Conservation (phyloP, 345 rosid genomes). For the Arabidopsis thaliana region TAIR10.1 NC_003071.7:15943001-15943500, state of each 20-base stretch:
- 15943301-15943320: background rate
- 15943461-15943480: background rate
- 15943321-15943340: constrained; percentile 1
- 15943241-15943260: constrained; percentile 20
- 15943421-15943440: constrained; percentile 1
- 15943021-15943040: too few species aligned
- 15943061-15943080: constrained; percentile 24
- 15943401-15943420: background rate
- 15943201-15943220: background rate
- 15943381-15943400: background rate
- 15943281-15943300: constrained; percentile 15
- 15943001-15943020: background rate
- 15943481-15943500: too few species aligned
- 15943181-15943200: constrained; percentile 17
- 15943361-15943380: background rate
- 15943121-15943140: constrained; percentile 30
- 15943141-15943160: constrained; percentile 35
- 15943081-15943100: constrained; percentile 16
- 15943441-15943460: constrained; percentile 4
- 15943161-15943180: constrained; percentile 16
- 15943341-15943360: background rate
- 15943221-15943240: constrained; percentile 25
- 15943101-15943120: constrained; percentile 24
- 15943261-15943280: background rate
- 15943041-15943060: constrained; percentile 15